Conservation (phyloP, 306 rosid genomes). For the Heteromeles arbutifolia region DNA sequence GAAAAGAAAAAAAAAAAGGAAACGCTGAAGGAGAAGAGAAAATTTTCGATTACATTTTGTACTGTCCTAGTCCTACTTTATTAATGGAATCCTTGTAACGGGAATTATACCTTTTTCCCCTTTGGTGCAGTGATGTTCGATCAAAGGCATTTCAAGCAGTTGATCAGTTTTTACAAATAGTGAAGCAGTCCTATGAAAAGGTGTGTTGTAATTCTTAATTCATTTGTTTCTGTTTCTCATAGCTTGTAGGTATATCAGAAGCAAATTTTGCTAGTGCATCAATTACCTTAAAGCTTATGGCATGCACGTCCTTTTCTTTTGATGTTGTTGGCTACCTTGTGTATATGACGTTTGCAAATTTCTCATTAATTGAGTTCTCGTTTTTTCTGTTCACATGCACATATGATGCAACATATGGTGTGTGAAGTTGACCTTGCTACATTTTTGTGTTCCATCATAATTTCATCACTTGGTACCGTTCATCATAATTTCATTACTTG, state of each 20-base stretch:
- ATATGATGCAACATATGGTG: not conserved
- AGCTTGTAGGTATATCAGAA: not conserved
- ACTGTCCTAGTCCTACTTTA: not conserved
- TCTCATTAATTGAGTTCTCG: not conserved
- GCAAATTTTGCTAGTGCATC: not conserved
- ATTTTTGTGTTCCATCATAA: not conserved
- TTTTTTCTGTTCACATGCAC: not conserved
- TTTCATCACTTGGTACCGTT: not conserved
- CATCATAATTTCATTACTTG: not conserved
- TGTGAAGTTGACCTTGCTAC: not conserved
- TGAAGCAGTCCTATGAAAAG: constrained; percentile 82
- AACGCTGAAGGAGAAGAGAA: not conserved
- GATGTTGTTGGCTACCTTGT: not conserved
- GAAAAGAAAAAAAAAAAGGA: not conserved
- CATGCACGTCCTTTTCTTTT: no score
- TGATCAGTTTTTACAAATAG: constrained; percentile 81
- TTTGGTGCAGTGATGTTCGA: constrained; percentile 76
- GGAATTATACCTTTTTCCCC: not conserved
- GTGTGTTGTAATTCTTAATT: constrained; percentile 35
- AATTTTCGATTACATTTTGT: not conserved
- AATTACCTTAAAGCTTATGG: no score
- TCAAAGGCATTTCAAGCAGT: constrained; percentile 90
- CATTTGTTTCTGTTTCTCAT: constrained; percentile 9
- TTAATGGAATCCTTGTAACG: not conserved
- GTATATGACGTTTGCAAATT: not conserved